Base-by-base conservation (phyloP, 148 eudicot genomes). In the Simmondsia chinensis region DNA sequence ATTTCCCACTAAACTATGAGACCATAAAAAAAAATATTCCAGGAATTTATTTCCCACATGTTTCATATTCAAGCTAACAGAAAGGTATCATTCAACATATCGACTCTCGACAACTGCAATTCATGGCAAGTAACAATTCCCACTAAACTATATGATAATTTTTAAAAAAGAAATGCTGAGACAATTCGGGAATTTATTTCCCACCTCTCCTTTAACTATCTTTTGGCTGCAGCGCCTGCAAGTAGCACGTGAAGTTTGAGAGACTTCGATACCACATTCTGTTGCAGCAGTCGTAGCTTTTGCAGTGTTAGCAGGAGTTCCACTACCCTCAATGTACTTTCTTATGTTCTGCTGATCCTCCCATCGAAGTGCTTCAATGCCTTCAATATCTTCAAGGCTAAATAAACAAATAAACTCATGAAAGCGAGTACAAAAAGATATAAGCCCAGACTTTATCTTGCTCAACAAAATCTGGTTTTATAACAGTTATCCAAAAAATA, bases 301-400 rank as follows among this genome's bases (percentile, higher is more conserved):
- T 13, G 13, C 61, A 39, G 68, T 20, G 40, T 63, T 27, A 47
- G 36, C 48, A 54, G 68, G 34, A 22, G 9, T 26, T 43, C 68
- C 85, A 70, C 66, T 59, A 20, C 73, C 78, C 21, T 77, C 94
- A 22, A 79, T 38, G 41, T 80, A 77, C 34, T 79, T 71, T 64
- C 91, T 80, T 42, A 93, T 71, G 63, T 65, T 82, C 56, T 86
- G 72, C 47, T 93, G 99, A 68, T 93, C 99, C 63, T 93, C 96
- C 99, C 99, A 86, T 51, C 99, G 75, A 51, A 93, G 82, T 24
- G 63, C 54, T 40, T 93, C 99, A 52, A 87, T 52, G 46, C 96
- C 99, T 66, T 80, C 99, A 40, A 93, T 74, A 57, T 86, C 94
- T 25, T 75, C 91, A 60, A 52, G 37, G 25, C 99, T 93, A 66